A percentile compares a stretch with the other conserved stretches of the same genome.
phyloP scores from a whole-genome alignment of 306 rosid genomes.

The Gleditsia sinensis region DNA sequence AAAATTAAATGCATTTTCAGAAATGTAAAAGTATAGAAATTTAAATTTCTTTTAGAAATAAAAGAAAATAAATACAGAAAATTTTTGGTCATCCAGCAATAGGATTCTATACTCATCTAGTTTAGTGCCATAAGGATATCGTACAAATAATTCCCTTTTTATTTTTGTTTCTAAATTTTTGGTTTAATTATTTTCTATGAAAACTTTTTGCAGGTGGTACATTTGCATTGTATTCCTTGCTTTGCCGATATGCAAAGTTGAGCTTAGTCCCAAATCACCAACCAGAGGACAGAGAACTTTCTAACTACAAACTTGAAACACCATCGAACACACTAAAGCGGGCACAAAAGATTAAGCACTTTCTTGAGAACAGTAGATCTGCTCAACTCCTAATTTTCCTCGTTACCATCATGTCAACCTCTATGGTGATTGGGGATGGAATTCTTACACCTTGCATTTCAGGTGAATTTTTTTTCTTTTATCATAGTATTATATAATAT shows the following conservation, averaged over 20 bases:
- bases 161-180: no score
- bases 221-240: slow-evolving; percentile 53
- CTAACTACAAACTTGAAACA: slow-evolving; percentile 40
- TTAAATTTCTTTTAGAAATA: no score
- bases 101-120: no score
- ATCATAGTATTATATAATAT: no score
- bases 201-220: slow-evolving; percentile 42
- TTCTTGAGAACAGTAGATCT: slow-evolving; percentile 40
- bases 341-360: slow-evolving; percentile 39
- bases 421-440: slow-evolving; percentile 69
- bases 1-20: no score
- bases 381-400: slow-evolving; percentile 35
- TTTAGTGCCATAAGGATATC: no score
- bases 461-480: slow-evolving; percentile 31
- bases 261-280: slow-evolving; percentile 53
- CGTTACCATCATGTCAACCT: slow-evolving; percentile 51
- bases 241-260: slow-evolving; percentile 48
- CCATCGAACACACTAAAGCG: slow-evolving; percentile 41
- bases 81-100: no score
- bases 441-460: slow-evolving; percentile 67
- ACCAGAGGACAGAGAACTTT: slow-evolving; percentile 51
- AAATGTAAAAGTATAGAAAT: no score
- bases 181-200: no score
- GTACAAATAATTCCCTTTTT: no score
- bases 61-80: no score